Percentiles rank a stretch among this genome's conserved stretches.
Conservation (phyloP, 1,139 yeast species). For the Debaryomyces psychrophilus region DNA sequence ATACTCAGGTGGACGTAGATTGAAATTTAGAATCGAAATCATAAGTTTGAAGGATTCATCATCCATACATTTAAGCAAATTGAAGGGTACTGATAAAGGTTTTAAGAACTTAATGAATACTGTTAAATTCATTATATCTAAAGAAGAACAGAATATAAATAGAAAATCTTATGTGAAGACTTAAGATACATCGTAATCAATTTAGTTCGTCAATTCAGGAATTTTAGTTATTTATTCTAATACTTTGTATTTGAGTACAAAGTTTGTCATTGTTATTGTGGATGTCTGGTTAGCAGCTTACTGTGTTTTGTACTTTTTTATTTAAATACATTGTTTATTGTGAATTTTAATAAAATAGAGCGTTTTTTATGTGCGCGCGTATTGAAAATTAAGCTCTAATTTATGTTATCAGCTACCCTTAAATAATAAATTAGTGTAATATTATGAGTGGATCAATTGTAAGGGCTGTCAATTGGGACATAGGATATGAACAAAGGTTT, state of each 20-base stretch:
- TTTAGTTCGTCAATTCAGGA: constrained; percentile 4
- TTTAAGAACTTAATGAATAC: constrained; percentile 59
- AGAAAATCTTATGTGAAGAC: constrained; percentile 18
- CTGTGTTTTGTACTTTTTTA: not conserved
- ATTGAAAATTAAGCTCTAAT: not conserved
- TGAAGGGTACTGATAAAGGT: constrained; percentile 71
- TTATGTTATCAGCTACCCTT: not conserved
- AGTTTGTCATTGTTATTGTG: too few relatives aligned
- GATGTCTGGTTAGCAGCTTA: not conserved
- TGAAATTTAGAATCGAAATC: constrained; percentile 51
- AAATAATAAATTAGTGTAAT: not conserved
- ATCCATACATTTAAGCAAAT: constrained; percentile 55
- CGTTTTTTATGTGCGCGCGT: not conserved
- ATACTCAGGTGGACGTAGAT: constrained; percentile 53
- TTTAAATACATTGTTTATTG: constrained; percentile 1
- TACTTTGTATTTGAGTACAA: not conserved
- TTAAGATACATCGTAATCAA: not conserved
- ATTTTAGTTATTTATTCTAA: not conserved
- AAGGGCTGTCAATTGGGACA: constrained; percentile 64
- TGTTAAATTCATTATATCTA: constrained; percentile 40
- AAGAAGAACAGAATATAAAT: constrained; percentile 36
- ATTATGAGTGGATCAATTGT: constrained; percentile 58
- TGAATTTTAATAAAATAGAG: not conserved
- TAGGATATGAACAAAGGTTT: constrained; percentile 56
- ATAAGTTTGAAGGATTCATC: constrained; percentile 46